Conservation (phyloP, 1,139 yeast species). For the Geotrichum bryndzae region DNA sequence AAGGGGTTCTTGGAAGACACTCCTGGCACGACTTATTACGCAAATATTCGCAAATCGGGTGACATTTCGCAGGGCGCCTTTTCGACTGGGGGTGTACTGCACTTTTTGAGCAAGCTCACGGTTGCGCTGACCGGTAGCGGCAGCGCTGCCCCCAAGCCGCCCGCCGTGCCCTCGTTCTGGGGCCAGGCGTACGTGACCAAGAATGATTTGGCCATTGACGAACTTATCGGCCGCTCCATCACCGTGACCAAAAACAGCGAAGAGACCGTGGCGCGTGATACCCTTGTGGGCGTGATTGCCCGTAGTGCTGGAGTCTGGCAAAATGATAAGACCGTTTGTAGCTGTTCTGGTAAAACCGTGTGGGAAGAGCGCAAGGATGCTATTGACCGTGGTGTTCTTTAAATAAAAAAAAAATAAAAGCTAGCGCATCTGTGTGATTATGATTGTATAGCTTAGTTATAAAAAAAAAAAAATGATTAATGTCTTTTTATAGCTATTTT, state of each 20-base stretch:
- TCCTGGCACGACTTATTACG: slow-evolving; percentile 56
- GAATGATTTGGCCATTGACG: not conserved
- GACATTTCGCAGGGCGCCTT: slow-evolving; percentile 69
- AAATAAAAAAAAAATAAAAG: not conserved
- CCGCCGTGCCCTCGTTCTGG: not conserved
- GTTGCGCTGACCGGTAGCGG: not conserved
- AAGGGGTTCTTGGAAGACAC: slow-evolving; percentile 41
- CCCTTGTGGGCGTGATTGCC: slow-evolving; percentile 77
- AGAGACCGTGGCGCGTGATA: not conserved
- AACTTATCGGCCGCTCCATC: slow-evolving; percentile 1
- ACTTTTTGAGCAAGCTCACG: not conserved
- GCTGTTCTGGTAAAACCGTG: slow-evolving; percentile 89
- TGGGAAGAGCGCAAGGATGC: slow-evolving; percentile 94
- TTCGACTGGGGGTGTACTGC: slow-evolving; percentile 49
- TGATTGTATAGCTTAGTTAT: too few species aligned
- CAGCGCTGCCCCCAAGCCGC: not conserved
- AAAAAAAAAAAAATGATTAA: too few species aligned
- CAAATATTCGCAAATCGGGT: slow-evolving; percentile 65
- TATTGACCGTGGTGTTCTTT: slow-evolving; percentile 45
- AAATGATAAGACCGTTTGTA: slow-evolving; percentile 85
- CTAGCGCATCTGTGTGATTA: too few species aligned
- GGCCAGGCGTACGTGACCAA: not conserved
- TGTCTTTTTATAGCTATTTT: too few species aligned
- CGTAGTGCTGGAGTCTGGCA: slow-evolving; percentile 98
- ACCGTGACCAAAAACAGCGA: not conserved